These are phyloP conservation scores for Lecanicillium sp. DNA, from an alignment of 2,329 filamentous ascomycete genomes.

Conservation along the genomic window DNA sequence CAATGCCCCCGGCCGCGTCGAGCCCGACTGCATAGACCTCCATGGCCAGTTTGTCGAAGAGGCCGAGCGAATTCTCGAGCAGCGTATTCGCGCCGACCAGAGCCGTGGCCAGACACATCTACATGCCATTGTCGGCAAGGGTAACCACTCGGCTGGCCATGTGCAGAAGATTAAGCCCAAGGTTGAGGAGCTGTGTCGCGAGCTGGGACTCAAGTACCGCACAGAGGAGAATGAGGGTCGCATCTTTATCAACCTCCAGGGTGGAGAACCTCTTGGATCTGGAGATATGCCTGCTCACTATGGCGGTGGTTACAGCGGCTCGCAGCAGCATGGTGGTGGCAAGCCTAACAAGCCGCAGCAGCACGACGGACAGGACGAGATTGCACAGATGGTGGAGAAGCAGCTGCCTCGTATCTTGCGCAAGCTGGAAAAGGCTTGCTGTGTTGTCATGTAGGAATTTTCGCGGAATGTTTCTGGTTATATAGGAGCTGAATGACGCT, in stretches of 20 bases:
- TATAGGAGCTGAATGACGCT: no score
- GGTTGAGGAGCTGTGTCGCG: constrained; percentile 77
- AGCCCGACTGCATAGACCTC: constrained; percentile 79
- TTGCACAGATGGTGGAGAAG: constrained; percentile 53
- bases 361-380: constrained; percentile 38
- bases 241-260: constrained; percentile 80
- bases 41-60: constrained; percentile 94
- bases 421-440: constrained; percentile 62
- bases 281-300: constrained; percentile 29
- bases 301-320: constrained; percentile 17
- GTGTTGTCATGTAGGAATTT: constrained; percentile 61
- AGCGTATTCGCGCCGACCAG: constrained; percentile 73
- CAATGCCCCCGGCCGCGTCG: constrained; percentile 69
- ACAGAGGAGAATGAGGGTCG: constrained; percentile 86
- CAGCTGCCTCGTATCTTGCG: constrained; percentile 51
- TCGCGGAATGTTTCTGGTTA: background rate
- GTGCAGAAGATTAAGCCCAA: constrained; percentile 94
- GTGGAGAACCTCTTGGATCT: constrained; percentile 51
- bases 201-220: constrained; percentile 72
- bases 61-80: constrained; percentile 81
- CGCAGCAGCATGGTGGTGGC: constrained; percentile 28
- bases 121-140: constrained; percentile 93
- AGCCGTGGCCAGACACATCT: constrained; percentile 69
- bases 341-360: constrained; percentile 25
- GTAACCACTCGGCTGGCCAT: constrained; percentile 74